Conservation (phyloP, 768 basidiomycete genomes). For the Leucocoprinus sp. region DNA sequence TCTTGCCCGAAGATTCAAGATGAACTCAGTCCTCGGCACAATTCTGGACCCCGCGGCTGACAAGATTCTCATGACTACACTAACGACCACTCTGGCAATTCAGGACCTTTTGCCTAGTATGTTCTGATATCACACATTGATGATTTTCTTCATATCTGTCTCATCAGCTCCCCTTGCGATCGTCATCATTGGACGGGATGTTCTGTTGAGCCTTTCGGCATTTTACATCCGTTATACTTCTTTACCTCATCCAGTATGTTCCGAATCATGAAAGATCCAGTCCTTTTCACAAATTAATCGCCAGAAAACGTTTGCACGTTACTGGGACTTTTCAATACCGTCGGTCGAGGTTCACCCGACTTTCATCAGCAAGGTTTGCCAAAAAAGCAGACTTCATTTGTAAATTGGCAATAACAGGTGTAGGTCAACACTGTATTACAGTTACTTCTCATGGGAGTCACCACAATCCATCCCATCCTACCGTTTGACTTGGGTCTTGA, state of each 20-base stretch:
- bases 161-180: constrained; percentile 53
- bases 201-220: constrained; percentile 76
- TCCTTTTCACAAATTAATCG: constrained; percentile 3
- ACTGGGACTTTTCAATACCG: constrained; percentile 95
- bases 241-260: constrained; percentile 74
- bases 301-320: constrained; percentile 85
- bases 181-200: constrained; percentile 85
- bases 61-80: constrained; percentile 90
- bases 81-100: constrained; percentile 80
- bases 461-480: constrained; percentile 77
- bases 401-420: constrained; percentile 1
- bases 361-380: constrained; percentile 76
- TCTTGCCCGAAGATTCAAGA: constrained; percentile 78
- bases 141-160: background rate
- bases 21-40: constrained; percentile 87
- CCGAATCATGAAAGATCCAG: too few species aligned
- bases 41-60: constrained; percentile 97
- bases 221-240: constrained; percentile 93
- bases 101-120: constrained; percentile 77
- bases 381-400: background rate
- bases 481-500: constrained; percentile 47
- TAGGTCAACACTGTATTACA: constrained; percentile 92
- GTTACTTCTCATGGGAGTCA: constrained; percentile 82
- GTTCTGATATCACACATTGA: constrained; percentile 21
- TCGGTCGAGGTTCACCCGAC: constrained; percentile 95